Evolutionary conservation across 768 basidiomycete genomes (phyloP), one percentile per base, ranked within the genome.

Genomic region (Baorangia bicolor): DNA sequence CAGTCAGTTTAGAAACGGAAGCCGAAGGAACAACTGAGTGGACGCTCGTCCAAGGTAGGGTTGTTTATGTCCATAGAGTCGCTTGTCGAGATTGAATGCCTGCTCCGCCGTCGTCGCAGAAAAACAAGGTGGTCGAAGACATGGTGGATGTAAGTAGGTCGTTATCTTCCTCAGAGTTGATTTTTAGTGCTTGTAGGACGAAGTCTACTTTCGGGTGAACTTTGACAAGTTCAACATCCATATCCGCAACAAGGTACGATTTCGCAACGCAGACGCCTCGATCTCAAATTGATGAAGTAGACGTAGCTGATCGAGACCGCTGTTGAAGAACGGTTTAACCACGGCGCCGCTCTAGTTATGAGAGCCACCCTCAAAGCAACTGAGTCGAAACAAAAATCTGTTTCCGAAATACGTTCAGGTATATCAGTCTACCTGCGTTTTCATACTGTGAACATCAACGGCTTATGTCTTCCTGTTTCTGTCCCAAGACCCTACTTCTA

Each of bases 181-280:
- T 20, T 31, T 41, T 64, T 41, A 57, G 38, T 44, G 64, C 27
- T 51, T 5, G 8, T 55, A 94, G 87, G 84, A 90, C 18, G 76
- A 77, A 3, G 81, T 92, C 33, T 85, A 86, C 71, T 90, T 97
- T 67, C 84, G 91, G 45, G 81, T 98, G 45, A 98, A 98, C 74
- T 90, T 87, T 67, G 88, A 94, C 62, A 88, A 84, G 63, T 96
- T 94, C 72, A 86, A 89, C 61, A 77, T 92, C 31, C 86, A 92
- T 63, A 84, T 97, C 49, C 87, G 96, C 40, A 96, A 97, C 73
- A 78, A 86, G 66, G 93, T 92, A 61, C 9, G 83, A 63, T 61
- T 45, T 23, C 12, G 18, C 43, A 40, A 47, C 53, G 20, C 16
- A 16, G 9, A 23, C 16, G 11, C 12, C 31, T 38, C 35, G 38